Evolutionary conservation across 1,284 basidiomycete genomes (phyloP), one percentile per base, ranked within the genome.

Genomic region (Lentinus polychrous): DNA sequence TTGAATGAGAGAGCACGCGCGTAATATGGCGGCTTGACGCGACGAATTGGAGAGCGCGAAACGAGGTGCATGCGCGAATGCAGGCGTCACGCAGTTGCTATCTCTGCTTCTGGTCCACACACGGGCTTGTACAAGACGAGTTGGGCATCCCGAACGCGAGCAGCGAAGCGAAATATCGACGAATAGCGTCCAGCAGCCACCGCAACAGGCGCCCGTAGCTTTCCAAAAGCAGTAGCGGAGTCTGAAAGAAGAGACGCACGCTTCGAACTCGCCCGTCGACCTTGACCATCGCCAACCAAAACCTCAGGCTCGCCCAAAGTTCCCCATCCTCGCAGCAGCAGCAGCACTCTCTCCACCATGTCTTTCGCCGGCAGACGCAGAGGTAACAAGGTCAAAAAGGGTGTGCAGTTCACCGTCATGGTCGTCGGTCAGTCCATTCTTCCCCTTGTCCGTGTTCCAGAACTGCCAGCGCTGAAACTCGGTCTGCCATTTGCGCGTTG

Each of bases 371-470:
- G 86, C 64, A 82, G 86, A 73, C 86, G 89, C 64, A 81, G 88
- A 68, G 87, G 86, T 72, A 95, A 94, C 76, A 94, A 94, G 70
- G 91, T 90, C 69, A 96, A 95, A 75, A 95, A 95, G 81, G 92
- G 92, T 69, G 89, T 95, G 48, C 93, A 94, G 74, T 91, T 95
- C 74, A 66, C 64, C 52, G 60, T 64, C 51, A 63, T 63, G 63
- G 64, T 94, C 47, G 91, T 94, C 62, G 91, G 91, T 94, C 52
- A 56, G 83, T 75, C 24, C 49, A 37, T 46, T 39, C 14, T 50
- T 54, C 54, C 27, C 52, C 54, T 58, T 37, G 49, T 32, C 47
- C 43, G 47, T 52, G 53, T 36, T 46, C 37, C 48, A 46, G 45
- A 41, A 46, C 42, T 43, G 46, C 47, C 41, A 48, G 45, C 32